Evolutionary conservation across 2,329 filamentous ascomycete genomes (phyloP), one percentile per base, ranked within the genome.

Genomic region (Rhinocladiella similis): DNA sequence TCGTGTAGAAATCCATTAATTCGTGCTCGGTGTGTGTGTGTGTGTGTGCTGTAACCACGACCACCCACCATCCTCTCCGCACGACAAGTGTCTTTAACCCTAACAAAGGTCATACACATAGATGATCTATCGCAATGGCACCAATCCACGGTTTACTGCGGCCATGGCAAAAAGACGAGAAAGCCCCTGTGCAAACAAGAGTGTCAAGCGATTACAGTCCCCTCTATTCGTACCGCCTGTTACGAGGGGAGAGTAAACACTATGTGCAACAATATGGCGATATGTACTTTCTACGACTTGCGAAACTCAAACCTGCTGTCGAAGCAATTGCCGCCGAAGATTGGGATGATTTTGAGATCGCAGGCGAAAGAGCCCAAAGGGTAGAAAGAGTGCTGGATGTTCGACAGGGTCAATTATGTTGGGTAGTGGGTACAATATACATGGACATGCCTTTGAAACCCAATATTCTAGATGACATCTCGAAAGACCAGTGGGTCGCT

Each of bases 401-500:
- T 50, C 86, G 93, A 59, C 94, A 97, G 76, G 94, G 94, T 61
- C 87, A 97, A 75, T 78, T 97, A 35, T 97, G 93, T 76, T 99
- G 93, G 91, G 89, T 99, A 14, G 82, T 87, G 0, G 94, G 95
- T 14, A 99, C 94, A 0, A 85, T 97, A 29, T 99, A 96, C 72
- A 96, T 97, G 88, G 91, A 97, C 62, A 92, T 99, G 90, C 84
- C 89, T 2, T 74, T 97, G 67, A 99, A 99, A 76, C 94, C 95
- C 1, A 96, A 95, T 69, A 93, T 99, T 70, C 77, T 99, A 33
- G 92, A 97, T 57, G 94, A 99, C 66, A 89, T 99, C 41, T 88
- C 90, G 39, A 96, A 95, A 74, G 93, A 97, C 88, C 89, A 92
- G 69, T 97, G 90, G 87, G 91, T 96, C 57, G 87, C 90, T 0